Base-by-base conservation (phyloP, 2,329 filamentous ascomycete species). In the Domatiomyces globalis region DNA sequence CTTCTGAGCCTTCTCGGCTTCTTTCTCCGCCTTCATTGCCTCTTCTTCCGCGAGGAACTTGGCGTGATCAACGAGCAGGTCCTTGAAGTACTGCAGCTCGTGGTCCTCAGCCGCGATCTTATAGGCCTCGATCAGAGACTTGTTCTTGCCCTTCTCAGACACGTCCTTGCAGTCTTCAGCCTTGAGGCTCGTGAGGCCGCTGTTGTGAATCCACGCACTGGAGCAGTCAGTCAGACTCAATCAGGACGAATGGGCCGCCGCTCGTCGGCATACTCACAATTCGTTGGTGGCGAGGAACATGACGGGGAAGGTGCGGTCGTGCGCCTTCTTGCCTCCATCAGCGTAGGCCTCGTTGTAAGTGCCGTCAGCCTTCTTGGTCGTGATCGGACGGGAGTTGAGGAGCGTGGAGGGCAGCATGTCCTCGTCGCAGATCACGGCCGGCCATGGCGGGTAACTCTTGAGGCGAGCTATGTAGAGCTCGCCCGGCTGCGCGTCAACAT, bases 221-320 rank as follows among this genome's bases (percentile, higher is more conserved):
- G 52, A 18, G 33, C 36, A 49, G 10, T 25, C 22, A 19, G 51
- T 63, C 45, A 63, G 61, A 48, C 51, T 18, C 27, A 17, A 18
- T 5, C 25, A n/a, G 8, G 29, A 0, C 10, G 5, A 12, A 33
- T 7, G 29, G 8, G 10, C 7, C 7, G 29, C 7, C 4, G 29
- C 10, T 39, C 10, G 33, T 15, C 33, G 12, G 33, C 33, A 15
- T 9, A 80, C 90, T 80, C 72, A 98, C 92, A 98, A 96, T 75
- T 96, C 90, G 63, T 96, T 95, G 39, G 89, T 95, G 57, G 80
- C 76, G 48, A 96, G 73, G 66, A 95, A 96, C 90, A 96, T 95
- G 63, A 96, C 82, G 4, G 90, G 87, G 66, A 88, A 96, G 27
- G 85, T 88, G 57, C 90, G 80, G 68, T 95, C 88, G 55, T 83